Evolutionary conservation across 2,329 filamentous ascomycete species (phyloP).

Genomic region (Sarocladium strictum): DNA sequence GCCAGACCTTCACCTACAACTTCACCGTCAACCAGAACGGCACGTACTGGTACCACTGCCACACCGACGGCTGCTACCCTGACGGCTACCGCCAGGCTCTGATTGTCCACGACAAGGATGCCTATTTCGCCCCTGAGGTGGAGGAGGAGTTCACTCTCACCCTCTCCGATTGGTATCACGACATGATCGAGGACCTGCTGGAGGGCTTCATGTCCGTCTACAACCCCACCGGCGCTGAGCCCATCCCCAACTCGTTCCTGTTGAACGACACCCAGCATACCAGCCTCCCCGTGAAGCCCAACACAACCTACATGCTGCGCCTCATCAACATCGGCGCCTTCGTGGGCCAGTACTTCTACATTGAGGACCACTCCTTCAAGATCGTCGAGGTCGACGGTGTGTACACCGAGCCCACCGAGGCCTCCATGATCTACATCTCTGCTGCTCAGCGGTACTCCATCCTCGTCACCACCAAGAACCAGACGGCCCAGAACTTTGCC

Average conservation of each 20-base stretch:
- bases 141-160: conserved; percentile 52
- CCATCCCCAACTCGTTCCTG: conserved; percentile 46
- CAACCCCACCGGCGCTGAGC: conserved; percentile 47
- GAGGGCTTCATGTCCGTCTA: conserved; percentile 38
- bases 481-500: conserved; percentile 38
- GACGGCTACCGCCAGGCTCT: conserved; percentile 51
- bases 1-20: conserved; percentile 41
- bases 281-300: conserved; percentile 37
- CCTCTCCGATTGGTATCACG: conserved; percentile 56
- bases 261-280: conserved; percentile 44
- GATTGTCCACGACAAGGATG: conserved; percentile 47
- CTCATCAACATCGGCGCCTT: conserved; percentile 49
- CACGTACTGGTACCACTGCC: conserved; percentile 57
- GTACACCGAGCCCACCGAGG: conserved; percentile 38
- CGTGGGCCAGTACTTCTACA: conserved; percentile 39
- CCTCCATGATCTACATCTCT: conserved; percentile 38
- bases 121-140: conserved; percentile 39
- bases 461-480: conserved; percentile 39
- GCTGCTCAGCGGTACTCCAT: conserved; percentile 44
- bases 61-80: conserved; percentile 48
- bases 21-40: conserved; percentile 52
- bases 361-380: conserved; percentile 33
- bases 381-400: conserved; percentile 43
- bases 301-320: conserved; percentile 47
- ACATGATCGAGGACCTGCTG: conserved; percentile 43